phyloP scores from a whole-genome alignment of 768 basidiomycete genomes.

The Trametes villosa region DNA sequence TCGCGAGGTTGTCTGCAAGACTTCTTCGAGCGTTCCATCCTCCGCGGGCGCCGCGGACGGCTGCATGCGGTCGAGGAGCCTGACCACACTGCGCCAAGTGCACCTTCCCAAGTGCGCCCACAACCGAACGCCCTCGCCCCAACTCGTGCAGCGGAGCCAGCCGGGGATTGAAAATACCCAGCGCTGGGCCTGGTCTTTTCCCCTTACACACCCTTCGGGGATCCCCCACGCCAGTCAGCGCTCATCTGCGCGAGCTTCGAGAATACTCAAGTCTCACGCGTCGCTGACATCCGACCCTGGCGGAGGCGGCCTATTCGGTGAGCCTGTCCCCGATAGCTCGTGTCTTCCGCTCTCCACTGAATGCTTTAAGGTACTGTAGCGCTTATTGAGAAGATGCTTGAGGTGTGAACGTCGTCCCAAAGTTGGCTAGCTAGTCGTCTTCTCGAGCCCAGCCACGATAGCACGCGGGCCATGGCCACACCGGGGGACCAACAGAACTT shows the following conservation, averaged over 20 bases:
- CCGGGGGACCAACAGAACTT: neutral
- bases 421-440: no score
- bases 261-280: neutral
- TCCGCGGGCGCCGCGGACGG: no score
- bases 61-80: no score
- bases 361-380: neutral
- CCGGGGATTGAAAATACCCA: neutral
- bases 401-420: no score
- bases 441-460: no score
- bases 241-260: neutral
- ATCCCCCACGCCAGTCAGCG: neutral
- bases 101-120: slow-evolving; percentile 1
- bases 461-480: no score
- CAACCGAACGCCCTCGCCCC: neutral
- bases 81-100: no score
- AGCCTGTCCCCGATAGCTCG: no score
- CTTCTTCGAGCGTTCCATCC: no score
- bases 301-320: neutral
- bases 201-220: neutral
- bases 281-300: neutral
- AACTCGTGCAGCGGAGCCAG: neutral
- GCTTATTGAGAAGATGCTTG: neutral
- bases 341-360: no score
- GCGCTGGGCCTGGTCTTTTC: neutral
- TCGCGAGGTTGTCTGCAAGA: no score